Evolutionary conservation across 2,329 filamentous ascomycete genomes (phyloP), one percentile per base, ranked within the genome.

Genomic region (Trichophyton equinum): DNA sequence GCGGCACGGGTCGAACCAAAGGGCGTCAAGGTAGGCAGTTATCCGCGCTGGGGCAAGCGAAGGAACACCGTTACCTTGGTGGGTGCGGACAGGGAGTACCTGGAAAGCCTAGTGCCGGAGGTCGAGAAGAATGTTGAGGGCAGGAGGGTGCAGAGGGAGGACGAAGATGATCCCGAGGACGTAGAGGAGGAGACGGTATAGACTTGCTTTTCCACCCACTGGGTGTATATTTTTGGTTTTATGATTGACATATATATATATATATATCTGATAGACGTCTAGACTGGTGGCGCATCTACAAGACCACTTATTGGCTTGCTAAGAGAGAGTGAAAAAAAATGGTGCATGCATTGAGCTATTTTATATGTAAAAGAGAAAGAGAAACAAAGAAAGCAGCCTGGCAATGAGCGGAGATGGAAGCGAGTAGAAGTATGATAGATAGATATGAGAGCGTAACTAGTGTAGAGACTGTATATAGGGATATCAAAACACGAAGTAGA

Each of bases 21-120:
- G 68, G 91, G 90, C 2, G 82, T 97, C 68, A 97, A 97, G 76
- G 90, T 97, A 15, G 94, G 94, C 55, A 95, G 89, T 74, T 97
- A 99, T 74, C 94, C 94, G 40, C 80, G 90, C 60, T 96, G 91
- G 91, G 89, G 88, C 4, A 92, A 89, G 79, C 84, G 84, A 68
- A 81, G 81, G 64, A 97, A 97, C 74, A 94, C 91, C 0, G 90
- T 97, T 56, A 96, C 92, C 9, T 78, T 99, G 59, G 91, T 96
- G 15, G 84, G 80, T 15, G 85, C 84, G 65, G 88, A 96, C 70
- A 78, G 81, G 66, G 85, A 82, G 25, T 92, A 83, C 67, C 81
- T 97, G 70, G 89, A 96, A 71, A 85, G 84, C 58, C 74, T 96
- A 64, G 82, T 95, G 13, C 75, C 81, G 0, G 90, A 96, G 71